Percentiles rank a stretch among this genome's conserved stretches.
These are phyloP conservation scores for Metschnikowia reukaufii DNA, from an alignment of 805 yeast species.

Conservation along the genomic window DNA sequence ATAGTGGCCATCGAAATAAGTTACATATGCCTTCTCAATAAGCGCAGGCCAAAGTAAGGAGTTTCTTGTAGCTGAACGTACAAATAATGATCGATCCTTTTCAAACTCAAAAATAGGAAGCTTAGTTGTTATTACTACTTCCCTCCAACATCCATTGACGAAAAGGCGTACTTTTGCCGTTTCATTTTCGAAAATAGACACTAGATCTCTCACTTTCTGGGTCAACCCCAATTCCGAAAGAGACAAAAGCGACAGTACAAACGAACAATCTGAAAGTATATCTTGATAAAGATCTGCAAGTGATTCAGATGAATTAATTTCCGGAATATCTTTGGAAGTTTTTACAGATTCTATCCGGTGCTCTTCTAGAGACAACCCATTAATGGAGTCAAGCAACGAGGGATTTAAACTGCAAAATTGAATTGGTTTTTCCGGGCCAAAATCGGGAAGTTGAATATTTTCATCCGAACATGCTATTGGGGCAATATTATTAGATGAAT, in stretches of 20 bases:
- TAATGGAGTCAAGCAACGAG: not conserved
- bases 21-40: constrained; percentile 75
- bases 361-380: not conserved
- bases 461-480: constrained; percentile 9
- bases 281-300: constrained; percentile 44
- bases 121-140: constrained; percentile 46
- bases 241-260: constrained; percentile 67
- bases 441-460: constrained; percentile 5
- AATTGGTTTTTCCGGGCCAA: constrained; percentile 1
- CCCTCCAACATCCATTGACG: constrained; percentile 55
- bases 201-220: constrained; percentile 15
- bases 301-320: not conserved
- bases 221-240: constrained; percentile 28
- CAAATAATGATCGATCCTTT: constrained; percentile 28
- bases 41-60: constrained; percentile 62
- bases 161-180: constrained; percentile 37
- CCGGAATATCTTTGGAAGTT: not conserved
- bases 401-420: constrained; percentile 2
- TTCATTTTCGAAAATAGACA: constrained; percentile 23
- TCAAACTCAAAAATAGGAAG: constrained; percentile 37
- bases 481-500: constrained; percentile 8
- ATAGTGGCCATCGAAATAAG: constrained; percentile 57
- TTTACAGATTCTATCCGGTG: not conserved
- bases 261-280: constrained; percentile 65
- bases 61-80: constrained; percentile 36